A percentile compares a stretch with the other conserved stretches of the same genome.
Conservation (phyloP, 108 stramenopile genomes). For the Aurantiochytrium sp. region DNA sequence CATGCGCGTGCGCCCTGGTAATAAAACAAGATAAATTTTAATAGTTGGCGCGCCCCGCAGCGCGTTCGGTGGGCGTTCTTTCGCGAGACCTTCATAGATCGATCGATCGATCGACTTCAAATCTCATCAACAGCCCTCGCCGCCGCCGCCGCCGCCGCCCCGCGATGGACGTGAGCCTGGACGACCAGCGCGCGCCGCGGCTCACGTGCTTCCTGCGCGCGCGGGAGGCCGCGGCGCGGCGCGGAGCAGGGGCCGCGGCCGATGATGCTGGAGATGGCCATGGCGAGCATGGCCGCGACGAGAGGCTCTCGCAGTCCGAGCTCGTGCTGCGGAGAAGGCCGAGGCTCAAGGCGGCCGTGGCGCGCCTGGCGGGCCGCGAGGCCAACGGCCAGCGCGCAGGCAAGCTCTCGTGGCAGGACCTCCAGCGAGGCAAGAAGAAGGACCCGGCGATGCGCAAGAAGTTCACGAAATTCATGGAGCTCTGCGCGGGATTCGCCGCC, state of each 20-base stretch:
- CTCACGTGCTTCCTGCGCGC: neutral
- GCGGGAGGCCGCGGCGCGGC: neutral
- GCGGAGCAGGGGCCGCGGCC: too few relatives aligned
- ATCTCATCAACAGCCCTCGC: too few relatives aligned
- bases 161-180: neutral
- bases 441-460: neutral
- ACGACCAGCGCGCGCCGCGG: neutral
- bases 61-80: too few relatives aligned
- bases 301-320: neutral
- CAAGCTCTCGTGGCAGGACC: neutral
- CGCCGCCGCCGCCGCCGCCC: too few relatives aligned
- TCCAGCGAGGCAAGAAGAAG: neutral
- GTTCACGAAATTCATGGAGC: constrained; percentile 2
- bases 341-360: neutral
- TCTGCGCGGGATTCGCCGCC: neutral
- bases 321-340: neutral
- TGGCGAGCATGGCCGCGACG: neutral
- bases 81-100: too few relatives aligned
- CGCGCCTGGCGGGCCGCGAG: neutral
- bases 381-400: neutral
- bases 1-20: too few relatives aligned
- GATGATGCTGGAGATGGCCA: neutral
- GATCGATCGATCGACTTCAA: too few relatives aligned
- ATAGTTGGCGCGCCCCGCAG: too few relatives aligned
- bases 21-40: too few relatives aligned